Base-by-base conservation (phyloP, 805 yeast species). In the Zygotorulaspora sp. region DNA sequence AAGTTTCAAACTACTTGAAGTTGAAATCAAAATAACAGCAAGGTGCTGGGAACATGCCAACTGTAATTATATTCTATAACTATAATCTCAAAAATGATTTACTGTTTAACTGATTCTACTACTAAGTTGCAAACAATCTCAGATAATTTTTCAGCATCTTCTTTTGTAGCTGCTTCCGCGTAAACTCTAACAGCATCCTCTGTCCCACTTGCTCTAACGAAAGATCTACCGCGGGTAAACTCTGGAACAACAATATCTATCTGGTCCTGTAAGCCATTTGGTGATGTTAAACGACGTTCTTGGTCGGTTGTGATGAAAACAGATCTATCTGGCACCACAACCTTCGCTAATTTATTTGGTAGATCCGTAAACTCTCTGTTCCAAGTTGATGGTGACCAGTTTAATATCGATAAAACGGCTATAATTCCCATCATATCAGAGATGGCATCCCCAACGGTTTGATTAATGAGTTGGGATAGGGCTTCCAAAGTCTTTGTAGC, bases 361-460 rank as follows among this genome's bases (percentile, higher is more conserved):
- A 92, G 72, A 55, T 92, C 97, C 0, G 73, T 66, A 62, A 90
- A 92, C 30, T 77, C 76, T 7, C 63, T 49, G 56, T 83, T 77
- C 98, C 98, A 92, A 28, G 74, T 72, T 3, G 56, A 58, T 2
- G 95, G 85, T 2, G 74, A 53, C 66, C 81, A 67, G 6, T 71
- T 55, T 50, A 83, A 69, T 47, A 74, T 71, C 5, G 72, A 59
- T 26, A 82, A 61, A 6, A 88, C 78, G 1, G 79, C 72, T 38
- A 89, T 63, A 1, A 92, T 89, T 4, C 83, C 77, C 41, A 92
- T 65, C 61, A 92, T 67, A 60, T 92, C 98, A n/a, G 95, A 78
- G 35, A 92, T 81, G 8, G 98, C 95, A 61, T 92, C 98, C 20
- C 98, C 98, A n/a, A 92, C 97, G 1, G 97, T 83, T 62, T 92